These are phyloP conservation scores for Saccharomycopsis fermentans DNA, from an alignment of 805 yeast species.

Conservation along the genomic window DNA sequence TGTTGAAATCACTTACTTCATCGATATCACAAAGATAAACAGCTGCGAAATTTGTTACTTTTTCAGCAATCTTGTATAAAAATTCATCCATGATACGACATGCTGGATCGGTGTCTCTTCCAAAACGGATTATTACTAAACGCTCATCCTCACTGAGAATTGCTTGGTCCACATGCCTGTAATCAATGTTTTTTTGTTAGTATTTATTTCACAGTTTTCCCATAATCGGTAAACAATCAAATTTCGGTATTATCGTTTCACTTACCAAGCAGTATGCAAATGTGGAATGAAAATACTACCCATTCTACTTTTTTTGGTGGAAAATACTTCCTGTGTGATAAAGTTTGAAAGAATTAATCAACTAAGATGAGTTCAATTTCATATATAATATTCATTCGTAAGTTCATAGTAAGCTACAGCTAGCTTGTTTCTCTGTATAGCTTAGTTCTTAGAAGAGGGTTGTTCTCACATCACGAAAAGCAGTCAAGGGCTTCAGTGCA, in stretches of 20 bases:
- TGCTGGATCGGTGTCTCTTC: slow-evolving; percentile 62
- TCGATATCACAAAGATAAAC: slow-evolving; percentile 75
- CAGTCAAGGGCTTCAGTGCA: too few species aligned
- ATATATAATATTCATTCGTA: too few species aligned
- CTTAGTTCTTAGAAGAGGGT: too few species aligned
- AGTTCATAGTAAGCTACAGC: too few species aligned
- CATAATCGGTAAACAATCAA: too few species aligned
- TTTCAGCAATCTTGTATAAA: slow-evolving; percentile 68
- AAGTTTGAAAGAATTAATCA: too few species aligned
- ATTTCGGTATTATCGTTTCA: too few species aligned
- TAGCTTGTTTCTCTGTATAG: too few species aligned
- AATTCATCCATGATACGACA: slow-evolving; percentile 90
- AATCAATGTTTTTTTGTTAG: neutral
- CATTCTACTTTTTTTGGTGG: slow-evolving; percentile 30
- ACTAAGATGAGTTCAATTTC: too few species aligned
- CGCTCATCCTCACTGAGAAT: slow-evolving; percentile 87
- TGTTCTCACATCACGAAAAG: too few species aligned
- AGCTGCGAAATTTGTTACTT: slow-evolving; percentile 78
- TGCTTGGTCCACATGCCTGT: slow-evolving; percentile 92
- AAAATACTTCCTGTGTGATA: neutral
- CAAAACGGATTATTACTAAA: slow-evolving; percentile 81
- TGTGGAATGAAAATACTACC: slow-evolving; percentile 79
- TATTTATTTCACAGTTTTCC: neutral
- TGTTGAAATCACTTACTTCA: slow-evolving; percentile 82
- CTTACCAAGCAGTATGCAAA: slow-evolving; percentile 59